Conservation (phyloP, 75 land plant species). For the Selaginella tamariscina region DNA sequence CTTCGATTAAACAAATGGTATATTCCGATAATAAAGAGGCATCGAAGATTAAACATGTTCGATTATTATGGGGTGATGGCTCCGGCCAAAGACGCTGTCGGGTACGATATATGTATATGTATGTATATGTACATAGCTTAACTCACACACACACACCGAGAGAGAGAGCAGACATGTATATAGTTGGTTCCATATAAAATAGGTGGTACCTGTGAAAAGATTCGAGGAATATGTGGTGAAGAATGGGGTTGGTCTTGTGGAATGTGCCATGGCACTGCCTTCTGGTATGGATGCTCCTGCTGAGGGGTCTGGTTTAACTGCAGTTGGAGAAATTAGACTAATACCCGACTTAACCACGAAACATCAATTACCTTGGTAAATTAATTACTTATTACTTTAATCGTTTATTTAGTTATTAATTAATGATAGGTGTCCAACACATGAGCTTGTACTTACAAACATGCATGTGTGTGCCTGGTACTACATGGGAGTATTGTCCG, state of each 20-base stretch:
- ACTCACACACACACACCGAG: background rate
- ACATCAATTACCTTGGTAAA: slow-evolving; percentile 63
- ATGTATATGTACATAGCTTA: background rate
- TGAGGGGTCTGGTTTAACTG: slow-evolving; percentile 46
- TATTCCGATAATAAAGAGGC: background rate
- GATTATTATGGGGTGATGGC: slow-evolving; percentile 70
- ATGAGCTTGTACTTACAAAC: slow-evolving; percentile 75
- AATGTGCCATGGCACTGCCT: slow-evolving; percentile 62
- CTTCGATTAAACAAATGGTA: background rate
- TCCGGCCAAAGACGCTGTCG: slow-evolving; percentile 90
- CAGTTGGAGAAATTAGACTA: slow-evolving; percentile 68
- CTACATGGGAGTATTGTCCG: slow-evolving; percentile 94
- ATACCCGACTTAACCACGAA: slow-evolving; percentile 68
- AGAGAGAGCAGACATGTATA: background rate
- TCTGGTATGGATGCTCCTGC: slow-evolving; percentile 62
- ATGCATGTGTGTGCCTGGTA: slow-evolving; percentile 73
- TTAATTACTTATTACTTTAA: background rate
- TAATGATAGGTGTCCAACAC: slow-evolving; percentile 43
- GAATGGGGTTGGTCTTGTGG: slow-evolving; percentile 65
- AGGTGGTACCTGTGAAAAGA: slow-evolving; percentile 68
- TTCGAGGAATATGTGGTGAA: slow-evolving; percentile 42
- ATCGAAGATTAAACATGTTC: slow-evolving; percentile 34
- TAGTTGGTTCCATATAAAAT: background rate
- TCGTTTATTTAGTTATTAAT: slow-evolving; percentile 11
- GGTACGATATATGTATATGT: slow-evolving; percentile 33